A percentile compares a stretch with the other conserved stretches of the same genome.
Conservation (phyloP, 306 rosid species). For the Albizia julibrissin region DNA sequence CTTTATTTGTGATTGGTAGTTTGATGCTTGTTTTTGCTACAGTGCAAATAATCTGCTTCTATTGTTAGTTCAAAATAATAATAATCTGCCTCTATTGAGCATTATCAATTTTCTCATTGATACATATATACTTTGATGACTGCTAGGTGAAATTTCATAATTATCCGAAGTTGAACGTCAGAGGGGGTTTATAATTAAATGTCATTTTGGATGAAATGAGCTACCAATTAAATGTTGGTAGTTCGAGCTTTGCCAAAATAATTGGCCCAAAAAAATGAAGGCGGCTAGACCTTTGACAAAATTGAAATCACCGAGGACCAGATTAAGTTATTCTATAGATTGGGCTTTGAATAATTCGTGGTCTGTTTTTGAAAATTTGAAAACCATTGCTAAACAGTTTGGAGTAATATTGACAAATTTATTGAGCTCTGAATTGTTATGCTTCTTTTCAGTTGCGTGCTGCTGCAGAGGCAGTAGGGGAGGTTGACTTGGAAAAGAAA, state of each 20-base stretch:
- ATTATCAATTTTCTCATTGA: neutral
- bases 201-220: neutral
- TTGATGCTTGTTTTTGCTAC: neutral
- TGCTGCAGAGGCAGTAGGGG: constrained; percentile 95
- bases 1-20: neutral
- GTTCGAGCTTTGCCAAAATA: constrained; percentile 14
- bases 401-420: neutral
- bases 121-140: neutral
- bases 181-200: neutral
- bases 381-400: neutral
- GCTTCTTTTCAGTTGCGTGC: constrained; percentile 62
- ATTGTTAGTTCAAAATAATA: no score
- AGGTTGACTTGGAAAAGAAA: constrained; percentile 75
- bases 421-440: constrained; percentile 20
- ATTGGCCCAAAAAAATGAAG: neutral
- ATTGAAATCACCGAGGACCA: neutral
- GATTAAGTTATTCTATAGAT: constrained; percentile 1
- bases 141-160: no score
- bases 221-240: constrained; percentile 15
- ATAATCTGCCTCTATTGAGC: neutral
- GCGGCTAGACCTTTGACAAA: neutral
- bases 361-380: constrained; percentile 16
- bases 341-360: neutral
- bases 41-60: neutral
- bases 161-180: neutral